Conservation (phyloP, 495 filamentous ascomycete species). For the Hypoxylon perforatum region DNA sequence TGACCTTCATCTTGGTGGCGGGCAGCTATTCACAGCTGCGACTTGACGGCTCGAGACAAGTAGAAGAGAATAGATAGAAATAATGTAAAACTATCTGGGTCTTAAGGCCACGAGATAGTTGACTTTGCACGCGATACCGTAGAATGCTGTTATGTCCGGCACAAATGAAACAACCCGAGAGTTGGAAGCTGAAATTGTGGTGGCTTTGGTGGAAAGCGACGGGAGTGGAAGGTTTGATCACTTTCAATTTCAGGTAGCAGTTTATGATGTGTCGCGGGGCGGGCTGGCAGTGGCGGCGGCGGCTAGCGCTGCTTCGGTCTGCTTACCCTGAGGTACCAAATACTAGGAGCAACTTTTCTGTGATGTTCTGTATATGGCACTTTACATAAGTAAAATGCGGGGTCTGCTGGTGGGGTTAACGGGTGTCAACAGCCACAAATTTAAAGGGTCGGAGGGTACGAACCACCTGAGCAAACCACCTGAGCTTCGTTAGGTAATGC, state of each 20-base stretch:
- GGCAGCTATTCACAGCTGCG: conserved; percentile 50
- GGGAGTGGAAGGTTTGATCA: conserved; percentile 31
- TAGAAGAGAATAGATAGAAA: conserved; percentile 1
- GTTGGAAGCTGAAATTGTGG: conserved; percentile 16
- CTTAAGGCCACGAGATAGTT: neutral
- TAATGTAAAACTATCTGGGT: too few species aligned
- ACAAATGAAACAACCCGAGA: neutral
- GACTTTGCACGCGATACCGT: neutral
- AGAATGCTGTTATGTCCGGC: neutral
- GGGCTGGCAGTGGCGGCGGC: conserved; percentile 12
- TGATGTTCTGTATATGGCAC: neutral
- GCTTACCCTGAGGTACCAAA: too few species aligned
- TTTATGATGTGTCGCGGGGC: conserved; percentile 38
- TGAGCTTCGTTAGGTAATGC: too few species aligned
- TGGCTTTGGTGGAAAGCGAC: conserved; percentile 34
- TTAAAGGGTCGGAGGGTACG: neutral
- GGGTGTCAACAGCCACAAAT: neutral
- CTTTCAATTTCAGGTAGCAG: conserved; percentile 44
- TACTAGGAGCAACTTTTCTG: neutral
- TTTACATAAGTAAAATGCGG: conserved; percentile 28
- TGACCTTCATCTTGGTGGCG: conserved; percentile 61
- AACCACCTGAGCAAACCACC: too few species aligned
- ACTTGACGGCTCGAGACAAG: conserved; percentile 9
- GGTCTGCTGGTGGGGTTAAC: conserved; percentile 30
- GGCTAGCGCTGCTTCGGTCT: conserved; percentile 26